Evolutionary conservation across 2,329 filamentous ascomycete genomes (phyloP).

Genomic region (Aspergillus felis): DNA sequence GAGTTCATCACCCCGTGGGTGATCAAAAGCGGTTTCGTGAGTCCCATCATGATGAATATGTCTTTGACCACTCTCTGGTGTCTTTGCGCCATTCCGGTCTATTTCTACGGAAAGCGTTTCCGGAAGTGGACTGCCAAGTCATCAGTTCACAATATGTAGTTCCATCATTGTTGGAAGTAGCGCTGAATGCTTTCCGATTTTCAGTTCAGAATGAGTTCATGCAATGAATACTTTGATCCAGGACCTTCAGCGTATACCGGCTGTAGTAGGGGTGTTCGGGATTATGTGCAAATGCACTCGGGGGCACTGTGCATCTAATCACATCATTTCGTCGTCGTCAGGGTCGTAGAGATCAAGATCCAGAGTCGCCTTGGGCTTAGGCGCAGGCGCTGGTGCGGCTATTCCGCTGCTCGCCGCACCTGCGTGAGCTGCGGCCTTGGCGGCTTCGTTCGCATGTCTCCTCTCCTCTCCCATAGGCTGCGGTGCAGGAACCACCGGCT

Average conservation of each 20-base stretch:
- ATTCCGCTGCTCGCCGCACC: conserved; percentile 16
- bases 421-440: conserved; percentile 31
- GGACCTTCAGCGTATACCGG: neutral
- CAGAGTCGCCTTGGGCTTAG: conserved; percentile 37
- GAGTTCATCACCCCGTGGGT: conserved; percentile 55
- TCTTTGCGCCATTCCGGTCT: conserved; percentile 53
- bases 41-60: conserved; percentile 60
- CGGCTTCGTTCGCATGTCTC: conserved; percentile 29
- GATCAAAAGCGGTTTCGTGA: conserved; percentile 48
- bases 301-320: neutral
- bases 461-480: conserved; percentile 30
- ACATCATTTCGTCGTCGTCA: conserved; percentile 42
- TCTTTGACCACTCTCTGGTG: conserved; percentile 52
- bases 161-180: neutral
- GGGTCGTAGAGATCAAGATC: conserved; percentile 45
- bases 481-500: conserved; percentile 33
- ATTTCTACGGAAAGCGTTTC: conserved; percentile 56
- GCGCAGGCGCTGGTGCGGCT: conserved; percentile 14
- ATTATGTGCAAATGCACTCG: neutral
- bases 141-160: conserved; percentile 52
- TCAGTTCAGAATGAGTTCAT: neutral
- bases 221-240: neutral
- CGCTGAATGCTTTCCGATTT: neutral
- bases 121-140: conserved; percentile 54
- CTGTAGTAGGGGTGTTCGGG: neutral